Percentiles rank a stretch among this genome's conserved stretches.
phyloP scores from a whole-genome alignment of 2,329 filamentous ascomycete genomes.

The Calonectria hongkongensis region DNA sequence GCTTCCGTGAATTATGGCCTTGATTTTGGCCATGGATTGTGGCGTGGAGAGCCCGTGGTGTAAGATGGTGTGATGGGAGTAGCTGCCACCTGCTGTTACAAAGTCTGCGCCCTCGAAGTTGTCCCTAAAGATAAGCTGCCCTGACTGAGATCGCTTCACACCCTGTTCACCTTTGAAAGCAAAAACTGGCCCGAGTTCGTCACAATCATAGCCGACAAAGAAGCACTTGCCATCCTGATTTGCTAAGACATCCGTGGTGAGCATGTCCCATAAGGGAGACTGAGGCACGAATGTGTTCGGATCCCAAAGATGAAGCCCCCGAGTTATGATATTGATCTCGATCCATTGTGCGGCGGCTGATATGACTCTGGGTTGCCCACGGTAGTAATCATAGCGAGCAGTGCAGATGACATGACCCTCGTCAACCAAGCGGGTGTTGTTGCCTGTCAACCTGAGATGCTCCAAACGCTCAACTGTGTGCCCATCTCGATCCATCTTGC shows the following conservation, averaged over 20 bases:
- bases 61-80: neutral
- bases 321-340: neutral
- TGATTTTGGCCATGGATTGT: neutral
- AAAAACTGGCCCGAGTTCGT: neutral
- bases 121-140: neutral
- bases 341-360: no score
- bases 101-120: neutral
- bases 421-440: neutral
- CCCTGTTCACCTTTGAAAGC: neutral
- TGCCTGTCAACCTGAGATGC: neutral
- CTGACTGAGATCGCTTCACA: neutral
- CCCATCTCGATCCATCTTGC: neutral
- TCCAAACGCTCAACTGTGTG: neutral
- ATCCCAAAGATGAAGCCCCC: neutral
- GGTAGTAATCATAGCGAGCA: no score
- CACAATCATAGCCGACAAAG: neutral
- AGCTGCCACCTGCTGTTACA: neutral
- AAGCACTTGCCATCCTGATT: neutral
- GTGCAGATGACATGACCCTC: neutral
- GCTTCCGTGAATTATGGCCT: neutral
- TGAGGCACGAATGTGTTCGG: neutral
- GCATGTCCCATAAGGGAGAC: neutral
- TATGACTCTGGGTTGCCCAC: no score
- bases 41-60: conserved; percentile 2
- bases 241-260: neutral